Base-by-base conservation (phyloP, 139 green algal species). In the Microglena sp. region DNA sequence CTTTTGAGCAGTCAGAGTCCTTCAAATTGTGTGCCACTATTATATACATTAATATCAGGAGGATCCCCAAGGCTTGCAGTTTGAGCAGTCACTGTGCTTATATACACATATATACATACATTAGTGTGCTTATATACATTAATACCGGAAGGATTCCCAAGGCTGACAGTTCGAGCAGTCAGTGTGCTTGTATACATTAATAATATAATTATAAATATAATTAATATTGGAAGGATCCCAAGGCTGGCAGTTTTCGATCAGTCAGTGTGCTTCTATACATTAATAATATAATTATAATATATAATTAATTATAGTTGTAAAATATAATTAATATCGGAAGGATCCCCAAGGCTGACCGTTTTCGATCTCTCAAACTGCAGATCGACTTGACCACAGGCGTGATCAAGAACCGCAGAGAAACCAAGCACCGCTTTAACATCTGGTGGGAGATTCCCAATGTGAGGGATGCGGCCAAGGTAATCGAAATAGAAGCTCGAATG, bases 341-440 rank as follows among this genome's bases (percentile, higher is more conserved):
- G 2, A 55, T 15, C 26, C 67, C 67, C 58, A 53, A 58, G 1
- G 33, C 59, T 15, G 67, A 73, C n/a, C 29, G 67, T 73, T 24
- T 29, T 33, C 7, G 33, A 73, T 28, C 46, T 73, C 45, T 59
- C 67, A 29, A 33, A n/a, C n/a, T 68, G 27, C 45, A 34, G 5
- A 2, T 73, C 3, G 67, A 73, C 59, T 27, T 67, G 4, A 33
- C 26, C 11, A 44, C 64, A 54, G 73, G 73, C 54, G 36, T 67
- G 21, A 73, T 80, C 60, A 69, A 73, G 59, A 74, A 70, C 60
- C 58, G 73, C 44, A 80, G 73, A 64, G 73, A 80, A 44, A 73
- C 69, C 40, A 74, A 74, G 64, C 73, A 80, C 54, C 15, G 40
- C 15, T 50, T n/a, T n/a, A n/a, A n/a, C n/a, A n/a, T n/a, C n/a